Base-by-base conservation (phyloP, 2,329 filamentous ascomycete species). In the Colletotrichum lini region DNA sequence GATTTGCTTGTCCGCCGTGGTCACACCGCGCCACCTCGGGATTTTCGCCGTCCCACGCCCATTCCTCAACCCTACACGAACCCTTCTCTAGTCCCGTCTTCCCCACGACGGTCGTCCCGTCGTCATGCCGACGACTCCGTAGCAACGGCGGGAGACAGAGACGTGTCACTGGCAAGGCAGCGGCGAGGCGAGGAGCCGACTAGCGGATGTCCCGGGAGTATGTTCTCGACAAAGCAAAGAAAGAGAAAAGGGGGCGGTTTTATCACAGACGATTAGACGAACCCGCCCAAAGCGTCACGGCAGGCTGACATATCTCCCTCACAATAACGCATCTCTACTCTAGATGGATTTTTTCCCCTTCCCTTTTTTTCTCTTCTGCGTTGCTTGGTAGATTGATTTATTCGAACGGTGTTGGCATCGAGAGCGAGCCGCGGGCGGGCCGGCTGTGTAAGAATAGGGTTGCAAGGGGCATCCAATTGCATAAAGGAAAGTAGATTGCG, bases 371-470 rank as follows among this genome's bases (percentile, higher is more conserved):
- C 40, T 45, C 35, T 63, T 40, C 23, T 16, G 15, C 40, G 50
- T 45, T 63, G 18, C 57, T 63, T 59, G 26, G 42, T 18, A 49
- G 45, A 30, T 23, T 56, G 30, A 26, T 53, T 56, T 38, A 38
- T 67, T 38, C 47, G 12, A 23, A 23, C 15, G 45, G 66, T 59
- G 42, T 45, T 35, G 21, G n/a, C 16, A 52, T 16, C n/a, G 59
- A 45, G 35, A 56, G 44, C 53, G 54, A 65, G 62, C 61, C 49
- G 54, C 35, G 35, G 35, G 35, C 35, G 62, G 53, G 21, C 38
- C 56, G 64, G 64, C 56, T 65, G 59, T 70, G 69, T 72, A 72
- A 69, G 65, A 72, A 21, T 72, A 72, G 44, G 68, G 68, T 67
- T 53, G 65, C 58, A 72, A 49, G 53, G 9, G 26, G 30, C 18